Base-by-base conservation (phyloP, 768 basidiomycete species). In the Phlebiopsis flavidoalba region DNA sequence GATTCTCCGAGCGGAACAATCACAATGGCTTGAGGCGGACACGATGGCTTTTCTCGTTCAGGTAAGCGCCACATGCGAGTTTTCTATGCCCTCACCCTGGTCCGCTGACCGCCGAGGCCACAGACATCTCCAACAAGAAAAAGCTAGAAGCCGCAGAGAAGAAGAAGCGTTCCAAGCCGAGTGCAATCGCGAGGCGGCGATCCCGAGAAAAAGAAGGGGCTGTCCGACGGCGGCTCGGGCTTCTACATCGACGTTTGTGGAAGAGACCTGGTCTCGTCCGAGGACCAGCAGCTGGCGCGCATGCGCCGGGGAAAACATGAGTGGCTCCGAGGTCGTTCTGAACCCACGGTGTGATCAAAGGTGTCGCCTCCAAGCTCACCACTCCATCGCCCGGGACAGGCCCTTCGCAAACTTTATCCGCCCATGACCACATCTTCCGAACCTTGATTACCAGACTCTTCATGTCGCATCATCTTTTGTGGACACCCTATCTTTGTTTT, bases 11-110 rank as follows among this genome's bases (percentile, higher is more conserved):
- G 61, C 77, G 76, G 36, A 66, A 73, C 46, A 79, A 79, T 26
- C 86, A 88, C 59, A n/a, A n/a, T 89, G 88, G 88, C 86, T 88
- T 65, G 76, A 83, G 59, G 76, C 79, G 8, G 80, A 61, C 74
- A 72, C 46, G 80, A 83, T 50, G 83, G 85, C 8, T 71, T 81
- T 43, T 87, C 85, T 2, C 79, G 83, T 53, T 77, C 82, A 50
- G 80, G 84, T 83, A 65, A 61, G 75, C 67, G 40, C 36, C 56
- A 43, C 17, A 12, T 43, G 17, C 40, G 40, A 31, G 26, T 21
- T 55, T 35, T 58, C 55, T 61, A 4, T 48, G 15, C 46, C 11
- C 53, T 0, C 31, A 14, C 22, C 21, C 19, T 26, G 21, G 21
- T 24, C 31, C 7, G 11, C 46, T 47, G 8, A 21, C 36, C 46